Base-by-base conservation (phyloP, 345 rosid species). In the Dimocarpus longan region DNA sequence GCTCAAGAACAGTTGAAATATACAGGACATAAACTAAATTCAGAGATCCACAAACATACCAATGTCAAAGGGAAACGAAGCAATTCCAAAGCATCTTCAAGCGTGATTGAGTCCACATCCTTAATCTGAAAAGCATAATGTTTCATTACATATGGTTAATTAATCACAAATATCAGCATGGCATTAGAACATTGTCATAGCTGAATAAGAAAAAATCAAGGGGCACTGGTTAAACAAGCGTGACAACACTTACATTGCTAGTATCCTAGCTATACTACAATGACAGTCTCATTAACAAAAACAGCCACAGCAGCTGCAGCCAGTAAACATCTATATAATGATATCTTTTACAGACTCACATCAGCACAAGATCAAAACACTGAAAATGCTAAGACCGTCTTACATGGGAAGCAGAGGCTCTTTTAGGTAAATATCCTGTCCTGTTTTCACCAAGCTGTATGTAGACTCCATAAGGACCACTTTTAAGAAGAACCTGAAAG, bases 381-480 rank as follows among this genome's bases (percentile, higher is more conserved):
- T 13, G 64, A 21, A 71, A 1, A 46, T 74, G 26, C 42, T 39
- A 48, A 66, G 66, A 12, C 13, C 37, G 32, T 46, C 40, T 43
- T 88, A 96, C 99, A 82, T 91, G 97, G 82, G 95, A 77, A 76
- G 85, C 85, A 48, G 92, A 90, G 56, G 97, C 89, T 77, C 99
- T 88, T 89, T 94, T 87, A 71, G 98, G 98, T 43, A 80, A 26
- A 79, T 85, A 89, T 57, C 93, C 97, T 44, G 76, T 91, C 81
- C 87, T 93, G 80, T 94, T 94, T 78, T 96, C 98, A 46, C 98
- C 98, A 74, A 96, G 98, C 85, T 96, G 99, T 76, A 96, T 87
- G 77, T 96, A 94, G 84, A 67, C 70, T 82, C 99, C 99, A 76
- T 94, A 96, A 48, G 99, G 99, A 77, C 99, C 99, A 73, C 84